Percentiles rank a stretch among this genome's conserved stretches.
Evolutionary conservation across 2,329 filamentous ascomycete species (phyloP).

Genomic region (Simplicillium aogashimaense): DNA sequence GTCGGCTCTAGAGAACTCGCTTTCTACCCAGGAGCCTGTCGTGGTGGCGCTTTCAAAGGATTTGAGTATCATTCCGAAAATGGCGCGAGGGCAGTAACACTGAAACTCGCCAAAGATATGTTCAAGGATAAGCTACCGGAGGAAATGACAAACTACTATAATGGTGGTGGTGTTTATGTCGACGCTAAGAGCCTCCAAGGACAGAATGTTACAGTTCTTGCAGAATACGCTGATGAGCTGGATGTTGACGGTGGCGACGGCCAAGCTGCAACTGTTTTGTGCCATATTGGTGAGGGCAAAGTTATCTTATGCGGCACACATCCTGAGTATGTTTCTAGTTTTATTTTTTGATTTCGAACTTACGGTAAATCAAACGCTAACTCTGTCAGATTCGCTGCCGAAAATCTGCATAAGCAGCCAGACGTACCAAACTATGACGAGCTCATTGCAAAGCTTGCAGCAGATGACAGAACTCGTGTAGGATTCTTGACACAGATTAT

Average conservation of each 20-base stretch:
- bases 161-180: slow-evolving; percentile 89
- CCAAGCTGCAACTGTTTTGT: slow-evolving; percentile 72
- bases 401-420: slow-evolving; percentile 61
- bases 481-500: slow-evolving; percentile 74
- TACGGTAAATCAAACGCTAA: background rate
- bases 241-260: slow-evolving; percentile 66
- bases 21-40: slow-evolving; percentile 81
- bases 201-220: slow-evolving; percentile 68
- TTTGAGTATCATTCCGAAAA: slow-evolving; percentile 86
- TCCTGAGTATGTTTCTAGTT: slow-evolving; percentile 56
- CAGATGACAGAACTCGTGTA: slow-evolving; percentile 59
- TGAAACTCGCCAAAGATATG: slow-evolving; percentile 53
- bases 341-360: background rate
- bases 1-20: slow-evolving; percentile 73
- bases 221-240: slow-evolving; percentile 65
- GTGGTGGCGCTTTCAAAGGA: slow-evolving; percentile 77
- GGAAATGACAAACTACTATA: slow-evolving; percentile 73
- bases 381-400: slow-evolving; percentile 63
- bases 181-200: slow-evolving; percentile 55
- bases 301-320: slow-evolving; percentile 80
- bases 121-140: slow-evolving; percentile 49
- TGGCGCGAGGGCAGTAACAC: slow-evolving; percentile 62
- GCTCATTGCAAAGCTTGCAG: slow-evolving; percentile 56
- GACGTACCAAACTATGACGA: slow-evolving; percentile 59
- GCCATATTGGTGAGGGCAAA: slow-evolving; percentile 70